phyloP scores from a whole-genome alignment of 768 basidiomycete species.

The Pisolithus albus region DNA sequence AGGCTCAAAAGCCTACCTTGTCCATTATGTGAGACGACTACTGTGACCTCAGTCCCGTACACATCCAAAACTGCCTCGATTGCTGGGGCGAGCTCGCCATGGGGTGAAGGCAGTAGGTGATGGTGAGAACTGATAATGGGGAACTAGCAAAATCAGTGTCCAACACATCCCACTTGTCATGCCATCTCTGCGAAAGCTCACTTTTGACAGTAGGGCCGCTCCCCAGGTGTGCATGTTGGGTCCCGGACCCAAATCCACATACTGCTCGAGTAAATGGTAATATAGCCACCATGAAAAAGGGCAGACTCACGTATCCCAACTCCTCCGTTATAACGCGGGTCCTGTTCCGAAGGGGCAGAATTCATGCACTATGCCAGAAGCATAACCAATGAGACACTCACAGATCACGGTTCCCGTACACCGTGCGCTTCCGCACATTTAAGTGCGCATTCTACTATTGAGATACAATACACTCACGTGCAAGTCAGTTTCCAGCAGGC shows the following conservation, averaged over 20 bases:
- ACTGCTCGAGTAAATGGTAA: slow-evolving; percentile 34
- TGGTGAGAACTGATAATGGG: slow-evolving; percentile 84
- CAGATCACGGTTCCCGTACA: slow-evolving; percentile 85
- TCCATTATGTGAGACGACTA: slow-evolving; percentile 88
- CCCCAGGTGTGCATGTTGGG: slow-evolving; percentile 91
- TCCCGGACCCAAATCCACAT: slow-evolving; percentile 85
- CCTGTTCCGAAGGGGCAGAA: slow-evolving; percentile 29
- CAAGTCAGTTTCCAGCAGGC: slow-evolving; percentile 80
- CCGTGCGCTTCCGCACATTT: slow-evolving; percentile 41
- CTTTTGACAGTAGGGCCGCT: slow-evolving; percentile 74
- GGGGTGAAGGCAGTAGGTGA: slow-evolving; percentile 80
- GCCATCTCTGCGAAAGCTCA: slow-evolving; percentile 10
- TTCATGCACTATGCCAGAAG: background rate
- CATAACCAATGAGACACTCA: slow-evolving; percentile 25
- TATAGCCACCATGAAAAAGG: background rate
- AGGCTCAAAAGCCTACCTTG: slow-evolving; percentile 51
- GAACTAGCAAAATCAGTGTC: slow-evolving; percentile 43
- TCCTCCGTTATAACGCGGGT: slow-evolving; percentile 74
- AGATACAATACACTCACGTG: slow-evolving; percentile 45
- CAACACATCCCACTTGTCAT: too few species aligned
- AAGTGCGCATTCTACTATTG: background rate
- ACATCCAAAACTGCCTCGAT: slow-evolving; percentile 82
- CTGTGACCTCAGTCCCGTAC: slow-evolving; percentile 69
- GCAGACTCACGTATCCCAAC: slow-evolving; percentile 64
- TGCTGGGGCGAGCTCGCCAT: slow-evolving; percentile 82